Conservation (phyloP, 2,329 filamentous ascomycete species). For the Aspergillus fructus region DNA sequence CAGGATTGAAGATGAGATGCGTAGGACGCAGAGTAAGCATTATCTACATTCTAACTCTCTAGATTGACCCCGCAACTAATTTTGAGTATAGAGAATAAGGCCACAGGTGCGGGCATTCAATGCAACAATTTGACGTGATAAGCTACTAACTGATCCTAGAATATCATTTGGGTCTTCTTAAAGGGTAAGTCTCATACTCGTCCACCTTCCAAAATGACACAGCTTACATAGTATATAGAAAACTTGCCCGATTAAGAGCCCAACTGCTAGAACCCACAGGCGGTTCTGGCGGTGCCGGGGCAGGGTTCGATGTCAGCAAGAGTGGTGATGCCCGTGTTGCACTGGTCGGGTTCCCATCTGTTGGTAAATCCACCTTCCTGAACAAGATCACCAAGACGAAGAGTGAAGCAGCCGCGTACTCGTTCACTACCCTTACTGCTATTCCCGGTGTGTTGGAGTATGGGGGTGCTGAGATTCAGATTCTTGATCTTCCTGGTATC, state of each 20-base stretch:
- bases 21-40: conserved; percentile 87
- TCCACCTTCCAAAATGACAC: neutral
- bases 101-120: conserved; percentile 70
- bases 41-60: conserved; percentile 6
- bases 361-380: conserved; percentile 98
- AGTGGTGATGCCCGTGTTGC: conserved; percentile 95
- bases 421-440: conserved; percentile 95
- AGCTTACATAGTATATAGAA: conserved; percentile 54
- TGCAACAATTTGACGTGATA: neutral
- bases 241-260: conserved; percentile 89
- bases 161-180: conserved; percentile 95
- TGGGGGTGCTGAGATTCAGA: conserved; percentile 95
- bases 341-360: conserved; percentile 96
- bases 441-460: conserved; percentile 98
- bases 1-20: conserved; percentile 99
- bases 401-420: conserved; percentile 92
- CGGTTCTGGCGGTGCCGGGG: conserved; percentile 74
- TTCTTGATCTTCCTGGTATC: conserved; percentile 95
- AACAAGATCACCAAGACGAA: conserved; percentile 98
- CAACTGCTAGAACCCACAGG: conserved; percentile 88
- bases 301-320: conserved; percentile 90
- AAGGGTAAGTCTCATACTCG: conserved; percentile 65
- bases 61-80: conserved; percentile 34
- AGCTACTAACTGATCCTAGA: conserved; percentile 55
- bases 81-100: conserved; percentile 80